A percentile compares a stretch with the other conserved stretches of the same genome.
Conservation (phyloP, 129 eudicot species). For the Erigeron canadensis region DNA sequence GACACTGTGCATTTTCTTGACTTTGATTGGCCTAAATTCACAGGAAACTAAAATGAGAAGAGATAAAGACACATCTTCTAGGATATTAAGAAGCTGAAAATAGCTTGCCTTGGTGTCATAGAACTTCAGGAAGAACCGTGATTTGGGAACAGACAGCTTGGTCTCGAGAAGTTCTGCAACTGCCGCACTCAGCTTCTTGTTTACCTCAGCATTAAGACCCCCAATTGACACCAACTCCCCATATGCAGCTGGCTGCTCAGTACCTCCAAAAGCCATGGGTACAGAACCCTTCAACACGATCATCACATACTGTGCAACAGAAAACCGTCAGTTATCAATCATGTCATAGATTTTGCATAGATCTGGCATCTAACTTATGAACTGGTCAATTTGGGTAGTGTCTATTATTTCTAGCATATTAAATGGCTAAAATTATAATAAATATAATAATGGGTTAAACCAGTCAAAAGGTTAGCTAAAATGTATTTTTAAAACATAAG, state of each 20-base stretch:
- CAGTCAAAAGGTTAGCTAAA: too few relatives aligned
- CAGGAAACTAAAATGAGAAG: constrained; percentile 73
- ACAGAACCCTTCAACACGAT: constrained; percentile 83
- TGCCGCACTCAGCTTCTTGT: constrained; percentile 89
- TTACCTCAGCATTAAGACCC: constrained; percentile 69
- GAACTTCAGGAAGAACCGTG: constrained; percentile 76
- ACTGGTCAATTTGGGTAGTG: neutral
- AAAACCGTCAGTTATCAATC: constrained; percentile 1
- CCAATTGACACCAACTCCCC: constrained; percentile 97
- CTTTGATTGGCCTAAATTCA: constrained; percentile 81
- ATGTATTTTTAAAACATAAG: too few relatives aligned
- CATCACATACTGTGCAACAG: constrained; percentile 79
- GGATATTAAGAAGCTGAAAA: neutral
- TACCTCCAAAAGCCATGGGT: constrained; percentile 87
- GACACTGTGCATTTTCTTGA: constrained; percentile 97
- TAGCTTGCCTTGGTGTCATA: constrained; percentile 74
- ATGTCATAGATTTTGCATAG: neutral
- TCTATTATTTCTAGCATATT: too few relatives aligned
- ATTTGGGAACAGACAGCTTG: constrained; percentile 68
- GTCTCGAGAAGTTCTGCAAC: constrained; percentile 70
- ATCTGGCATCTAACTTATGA: neutral
- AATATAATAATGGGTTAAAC: too few relatives aligned
- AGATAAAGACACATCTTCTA: constrained; percentile 8
- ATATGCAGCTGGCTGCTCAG: constrained; percentile 88
- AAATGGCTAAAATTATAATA: too few relatives aligned